Percentiles rank a stretch among this genome's conserved stretches.
Conservation (phyloP, 73 alveolate genomes). For the Tetrahymena elliotti region DNA sequence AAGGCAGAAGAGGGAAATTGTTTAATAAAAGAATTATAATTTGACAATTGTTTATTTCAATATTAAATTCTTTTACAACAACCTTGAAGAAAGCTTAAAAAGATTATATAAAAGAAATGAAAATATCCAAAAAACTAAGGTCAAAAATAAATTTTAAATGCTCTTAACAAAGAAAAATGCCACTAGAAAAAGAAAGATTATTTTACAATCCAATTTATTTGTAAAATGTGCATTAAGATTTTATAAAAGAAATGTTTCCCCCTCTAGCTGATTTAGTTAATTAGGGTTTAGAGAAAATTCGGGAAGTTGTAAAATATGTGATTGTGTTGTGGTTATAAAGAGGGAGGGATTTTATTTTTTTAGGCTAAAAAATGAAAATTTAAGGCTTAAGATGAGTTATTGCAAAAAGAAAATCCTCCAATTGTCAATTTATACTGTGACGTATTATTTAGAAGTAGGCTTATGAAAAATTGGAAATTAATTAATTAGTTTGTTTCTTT, state of each 20-base stretch:
- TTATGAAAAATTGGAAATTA: neutral
- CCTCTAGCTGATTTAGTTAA: neutral
- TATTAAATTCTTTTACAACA: neutral
- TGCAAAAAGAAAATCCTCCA: neutral
- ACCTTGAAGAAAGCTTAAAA: neutral
- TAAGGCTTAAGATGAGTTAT: neutral
- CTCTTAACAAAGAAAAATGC: neutral
- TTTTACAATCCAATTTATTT: no score
- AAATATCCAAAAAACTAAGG: neutral
- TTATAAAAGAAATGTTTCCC: neutral
- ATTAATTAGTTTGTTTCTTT: no score
- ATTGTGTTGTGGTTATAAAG: neutral
- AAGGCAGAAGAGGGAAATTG: neutral
- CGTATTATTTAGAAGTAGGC: neutral
- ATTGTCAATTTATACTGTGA: neutral
- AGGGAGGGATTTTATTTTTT: neutral
- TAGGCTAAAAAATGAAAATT: neutral
- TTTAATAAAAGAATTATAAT: neutral
- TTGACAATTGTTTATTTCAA: neutral
- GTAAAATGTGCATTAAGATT: neutral
- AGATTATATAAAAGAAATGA: neutral
- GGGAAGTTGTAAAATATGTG: neutral
- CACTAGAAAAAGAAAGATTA: neutral
- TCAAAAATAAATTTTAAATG: no score
- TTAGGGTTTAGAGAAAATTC: no score